These are phyloP conservation scores for Petrea volubilis DNA, from an alignment of 257 asterid species.

Conservation along the genomic window DNA sequence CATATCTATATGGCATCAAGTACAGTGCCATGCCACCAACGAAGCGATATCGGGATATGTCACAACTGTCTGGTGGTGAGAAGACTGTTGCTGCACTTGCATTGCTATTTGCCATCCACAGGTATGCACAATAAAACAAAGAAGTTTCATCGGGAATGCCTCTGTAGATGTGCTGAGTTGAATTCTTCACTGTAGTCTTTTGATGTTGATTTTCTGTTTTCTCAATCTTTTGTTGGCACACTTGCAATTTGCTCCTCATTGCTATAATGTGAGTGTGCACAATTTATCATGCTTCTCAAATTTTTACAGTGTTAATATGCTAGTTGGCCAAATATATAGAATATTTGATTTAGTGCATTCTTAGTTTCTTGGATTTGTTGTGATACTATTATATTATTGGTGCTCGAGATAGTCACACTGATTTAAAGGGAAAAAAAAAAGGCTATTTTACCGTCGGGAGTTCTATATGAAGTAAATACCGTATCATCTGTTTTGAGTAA, in stretches of 20 bases:
- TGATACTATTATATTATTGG: background rate
- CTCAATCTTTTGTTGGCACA: background rate
- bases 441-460: too few relatives aligned
- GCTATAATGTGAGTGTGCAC: background rate
- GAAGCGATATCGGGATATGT: slow-evolving; percentile 90
- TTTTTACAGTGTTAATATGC: background rate
- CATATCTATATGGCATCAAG: slow-evolving; percentile 89
- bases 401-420: background rate
- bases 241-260: slow-evolving; percentile 7
- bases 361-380: background rate
- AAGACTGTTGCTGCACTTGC: slow-evolving; percentile 99
- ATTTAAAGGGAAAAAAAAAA: background rate
- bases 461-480: too few relatives aligned
- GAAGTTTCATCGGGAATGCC: background rate
- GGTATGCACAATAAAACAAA: slow-evolving; percentile 45
- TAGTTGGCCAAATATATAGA: background rate
- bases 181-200: background rate
- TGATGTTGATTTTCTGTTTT: background rate
- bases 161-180: background rate
- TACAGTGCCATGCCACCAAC: slow-evolving; percentile 99
- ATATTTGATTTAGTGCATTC: background rate
- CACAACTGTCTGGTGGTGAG: slow-evolving; percentile 97
- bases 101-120: slow-evolving; percentile 88
- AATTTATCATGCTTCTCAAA: background rate
- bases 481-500: background rate